Conservation (phyloP, 352 stramenopile genomes). For the Pythium plurisporium region DNA sequence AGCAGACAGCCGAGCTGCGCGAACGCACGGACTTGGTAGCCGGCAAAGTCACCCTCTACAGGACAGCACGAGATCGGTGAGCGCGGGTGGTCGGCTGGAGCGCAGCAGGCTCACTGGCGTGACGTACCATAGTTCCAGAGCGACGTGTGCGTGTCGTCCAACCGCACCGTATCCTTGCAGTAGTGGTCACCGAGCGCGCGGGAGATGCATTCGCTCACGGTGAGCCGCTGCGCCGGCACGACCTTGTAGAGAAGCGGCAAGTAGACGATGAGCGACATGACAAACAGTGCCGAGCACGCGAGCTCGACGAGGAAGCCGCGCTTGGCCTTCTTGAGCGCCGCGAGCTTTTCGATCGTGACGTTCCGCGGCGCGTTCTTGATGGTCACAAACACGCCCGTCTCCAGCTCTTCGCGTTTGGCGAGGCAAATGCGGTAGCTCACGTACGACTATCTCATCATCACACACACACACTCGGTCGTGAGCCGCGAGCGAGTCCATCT, state of each 20-base stretch:
- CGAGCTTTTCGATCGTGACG: constrained; percentile 39
- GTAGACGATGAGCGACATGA: constrained; percentile 50
- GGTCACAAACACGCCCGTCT: constrained; percentile 54
- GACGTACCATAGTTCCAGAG: constrained; percentile 56
- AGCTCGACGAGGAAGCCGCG: constrained; percentile 49
- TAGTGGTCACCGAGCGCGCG: constrained; percentile 45
- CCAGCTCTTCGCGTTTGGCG: constrained; percentile 48
- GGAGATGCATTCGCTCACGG: constrained; percentile 36
- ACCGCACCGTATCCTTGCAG: constrained; percentile 39
- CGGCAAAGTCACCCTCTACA: constrained; percentile 39
- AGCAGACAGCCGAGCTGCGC: constrained; percentile 54
- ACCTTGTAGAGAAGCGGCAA: constrained; percentile 44
- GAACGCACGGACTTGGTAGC: constrained; percentile 54
- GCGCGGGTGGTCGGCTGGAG: background rate
- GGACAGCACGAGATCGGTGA: background rate
- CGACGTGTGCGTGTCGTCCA: constrained; percentile 41
- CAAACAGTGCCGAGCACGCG: constrained; percentile 37
- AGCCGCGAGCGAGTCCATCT: background rate
- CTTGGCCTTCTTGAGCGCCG: constrained; percentile 38
- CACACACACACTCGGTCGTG: too few relatives aligned
- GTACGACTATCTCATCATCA: constrained; percentile 36
- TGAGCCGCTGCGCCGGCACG: constrained; percentile 32
- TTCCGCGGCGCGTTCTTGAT: constrained; percentile 43
- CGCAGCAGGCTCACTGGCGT: too few relatives aligned
- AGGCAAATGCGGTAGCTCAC: constrained; percentile 57